A percentile compares a stretch with the other conserved stretches of the same genome.
phyloP scores from a whole-genome alignment of 1,284 basidiomycete species.

The Hypsizygus ulmarius region DNA sequence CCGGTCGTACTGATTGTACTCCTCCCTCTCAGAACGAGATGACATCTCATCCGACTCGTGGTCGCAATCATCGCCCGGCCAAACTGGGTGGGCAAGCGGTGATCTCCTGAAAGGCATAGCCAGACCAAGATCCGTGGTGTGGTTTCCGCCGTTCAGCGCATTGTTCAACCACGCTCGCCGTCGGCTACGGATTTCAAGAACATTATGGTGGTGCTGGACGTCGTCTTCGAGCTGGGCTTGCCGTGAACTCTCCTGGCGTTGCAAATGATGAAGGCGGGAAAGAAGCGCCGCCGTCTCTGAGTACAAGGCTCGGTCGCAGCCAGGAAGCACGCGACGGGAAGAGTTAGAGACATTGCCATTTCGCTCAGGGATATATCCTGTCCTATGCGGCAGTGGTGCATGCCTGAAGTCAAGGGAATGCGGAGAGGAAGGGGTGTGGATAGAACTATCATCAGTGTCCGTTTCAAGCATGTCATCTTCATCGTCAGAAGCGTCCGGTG shows the following conservation, averaged over 20 bases:
- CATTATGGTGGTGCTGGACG: constrained; percentile 35
- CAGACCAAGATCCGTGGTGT: constrained; percentile 31
- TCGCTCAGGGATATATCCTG: constrained; percentile 7
- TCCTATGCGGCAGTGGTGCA: background rate
- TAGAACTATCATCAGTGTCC: constrained; percentile 53
- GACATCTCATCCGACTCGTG: constrained; percentile 16
- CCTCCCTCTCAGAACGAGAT: constrained; percentile 11
- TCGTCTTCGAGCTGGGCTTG: constrained; percentile 37
- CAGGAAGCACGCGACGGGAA: constrained; percentile 16
- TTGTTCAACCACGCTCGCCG: constrained; percentile 56
- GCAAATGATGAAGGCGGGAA: constrained; percentile 39
- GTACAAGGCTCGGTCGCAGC: constrained; percentile 28
- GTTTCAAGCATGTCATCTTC: constrained; percentile 33
- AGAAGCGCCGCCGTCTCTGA: constrained; percentile 35
- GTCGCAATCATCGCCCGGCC: constrained; percentile 35
- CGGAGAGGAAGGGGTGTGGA: constrained; percentile 52
- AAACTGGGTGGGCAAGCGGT: constrained; percentile 34
- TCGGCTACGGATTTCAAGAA: constrained; percentile 49
- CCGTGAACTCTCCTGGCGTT: constrained; percentile 35
- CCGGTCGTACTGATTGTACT: constrained; percentile 18
- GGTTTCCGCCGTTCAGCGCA: constrained; percentile 28
- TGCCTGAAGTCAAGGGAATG: constrained; percentile 20
- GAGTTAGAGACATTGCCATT: constrained; percentile 11
- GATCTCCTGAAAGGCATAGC: constrained; percentile 41
- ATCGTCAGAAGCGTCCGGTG: constrained; percentile 31